Evolutionary conservation across 768 basidiomycete species (phyloP).

Genomic region (Naganishia vishniacii): DNA sequence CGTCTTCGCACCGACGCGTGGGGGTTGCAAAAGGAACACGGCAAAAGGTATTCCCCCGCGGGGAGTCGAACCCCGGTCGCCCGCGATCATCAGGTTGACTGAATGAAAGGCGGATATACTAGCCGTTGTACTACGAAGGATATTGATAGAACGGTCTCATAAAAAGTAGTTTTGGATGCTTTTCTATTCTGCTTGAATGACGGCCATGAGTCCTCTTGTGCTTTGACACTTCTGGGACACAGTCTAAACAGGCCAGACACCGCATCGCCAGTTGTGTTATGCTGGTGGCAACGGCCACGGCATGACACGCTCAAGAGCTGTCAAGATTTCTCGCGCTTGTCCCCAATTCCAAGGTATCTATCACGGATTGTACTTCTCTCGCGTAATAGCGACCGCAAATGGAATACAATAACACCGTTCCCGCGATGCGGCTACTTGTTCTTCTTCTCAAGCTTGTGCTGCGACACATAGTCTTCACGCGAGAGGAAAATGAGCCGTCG

Average conservation of each 20-base stretch:
- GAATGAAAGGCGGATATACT: slow-evolving; percentile 21
- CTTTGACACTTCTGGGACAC: too few species aligned
- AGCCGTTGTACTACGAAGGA: slow-evolving; percentile 24
- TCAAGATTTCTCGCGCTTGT: too few species aligned
- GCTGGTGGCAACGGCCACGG: too few species aligned
- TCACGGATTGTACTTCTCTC: too few species aligned
- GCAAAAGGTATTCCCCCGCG: slow-evolving; percentile 10
- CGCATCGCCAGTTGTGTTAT: too few species aligned
- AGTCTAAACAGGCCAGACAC: too few species aligned
- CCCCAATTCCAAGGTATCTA: too few species aligned
- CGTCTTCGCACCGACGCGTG: too few species aligned
- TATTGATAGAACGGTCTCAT: not conserved
- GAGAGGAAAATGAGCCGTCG: slow-evolving; percentile 65
- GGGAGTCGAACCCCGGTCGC: slow-evolving; percentile 23
- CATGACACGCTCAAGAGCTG: too few species aligned
- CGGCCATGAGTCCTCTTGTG: not conserved
- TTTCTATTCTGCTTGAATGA: not conserved
- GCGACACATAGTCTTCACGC: slow-evolving; percentile 8
- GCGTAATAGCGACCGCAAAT: too few species aligned
- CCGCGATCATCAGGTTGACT: slow-evolving; percentile 3
- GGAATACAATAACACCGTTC: too few species aligned
- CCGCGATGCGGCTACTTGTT: not conserved
- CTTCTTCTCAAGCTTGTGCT: slow-evolving; percentile 6
- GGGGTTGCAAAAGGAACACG: too few species aligned
- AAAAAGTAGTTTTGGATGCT: not conserved